Percentiles rank a stretch among this genome's conserved stretches.
These are phyloP conservation scores for Spergularia azorica DNA, from an alignment of 179 eudicot genomes.

Conservation along the genomic window DNA sequence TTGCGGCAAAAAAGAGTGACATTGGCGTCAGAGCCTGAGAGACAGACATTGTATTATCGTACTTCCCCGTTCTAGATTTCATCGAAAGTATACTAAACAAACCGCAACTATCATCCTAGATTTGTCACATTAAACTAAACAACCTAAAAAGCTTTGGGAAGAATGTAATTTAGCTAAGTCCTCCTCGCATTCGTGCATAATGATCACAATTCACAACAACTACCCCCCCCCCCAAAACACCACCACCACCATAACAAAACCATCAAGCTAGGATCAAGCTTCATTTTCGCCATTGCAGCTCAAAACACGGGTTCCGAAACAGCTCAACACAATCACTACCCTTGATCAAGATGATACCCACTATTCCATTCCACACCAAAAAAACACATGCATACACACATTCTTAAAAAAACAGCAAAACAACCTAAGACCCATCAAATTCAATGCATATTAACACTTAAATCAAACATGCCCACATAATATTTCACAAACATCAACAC, in stretches of 20 bases:
- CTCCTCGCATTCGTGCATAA: slow-evolving; percentile 11
- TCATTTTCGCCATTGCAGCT: slow-evolving; percentile 12
- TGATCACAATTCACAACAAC: background rate
- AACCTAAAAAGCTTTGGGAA: background rate
- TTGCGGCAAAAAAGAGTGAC: background rate
- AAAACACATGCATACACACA: slow-evolving; percentile 29
- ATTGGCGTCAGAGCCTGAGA: background rate
- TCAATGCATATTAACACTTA: slow-evolving; percentile 9
- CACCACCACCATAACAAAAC: background rate
- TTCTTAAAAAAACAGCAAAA: slow-evolving; percentile 1
- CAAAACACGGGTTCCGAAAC: slow-evolving; percentile 13
- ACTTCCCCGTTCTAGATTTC: background rate
- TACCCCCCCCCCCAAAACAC: too few relatives aligned
- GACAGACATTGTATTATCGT: slow-evolving; percentile 3
- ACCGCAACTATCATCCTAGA: background rate
- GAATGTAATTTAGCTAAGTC: background rate
- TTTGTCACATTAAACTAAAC: background rate
- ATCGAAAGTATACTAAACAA: background rate
- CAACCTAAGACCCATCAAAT: background rate
- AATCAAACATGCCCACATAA: slow-evolving; percentile 8
- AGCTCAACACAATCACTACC: slow-evolving; percentile 1
- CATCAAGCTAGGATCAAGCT: background rate
- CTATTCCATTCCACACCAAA: background rate
- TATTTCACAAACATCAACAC: slow-evolving; percentile 16
- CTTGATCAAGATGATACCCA: background rate